Evolutionary conservation across 441 rosid genomes (phyloP).

Genomic region (Erysimum cheiri): DNA sequence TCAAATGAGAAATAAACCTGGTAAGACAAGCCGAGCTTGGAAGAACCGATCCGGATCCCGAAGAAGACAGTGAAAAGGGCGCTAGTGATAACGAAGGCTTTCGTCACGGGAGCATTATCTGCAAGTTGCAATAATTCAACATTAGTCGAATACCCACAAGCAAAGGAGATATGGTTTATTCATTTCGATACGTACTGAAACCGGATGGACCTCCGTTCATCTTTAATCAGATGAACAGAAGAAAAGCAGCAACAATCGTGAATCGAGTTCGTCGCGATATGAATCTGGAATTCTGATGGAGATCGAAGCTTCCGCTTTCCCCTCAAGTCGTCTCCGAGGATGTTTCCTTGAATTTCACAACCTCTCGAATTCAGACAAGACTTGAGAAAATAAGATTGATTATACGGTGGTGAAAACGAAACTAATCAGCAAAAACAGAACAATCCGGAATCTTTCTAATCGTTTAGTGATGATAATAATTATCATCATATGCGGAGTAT

Average conservation of each 20-base stretch:
- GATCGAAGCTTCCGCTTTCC: slow-evolving; percentile 3
- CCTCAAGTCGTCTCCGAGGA: slow-evolving; percentile 32
- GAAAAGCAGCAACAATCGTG: background rate
- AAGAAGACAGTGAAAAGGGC: slow-evolving; percentile 71
- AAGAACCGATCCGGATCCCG: slow-evolving; percentile 75
- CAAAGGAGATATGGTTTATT: background rate
- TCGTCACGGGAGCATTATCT: slow-evolving; percentile 92
- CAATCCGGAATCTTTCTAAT: slow-evolving; percentile 24
- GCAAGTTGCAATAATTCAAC: slow-evolving; percentile 15
- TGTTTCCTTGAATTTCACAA: slow-evolving; percentile 23
- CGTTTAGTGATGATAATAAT: background rate
- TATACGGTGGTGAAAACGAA: background rate
- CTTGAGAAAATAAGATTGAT: background rate
- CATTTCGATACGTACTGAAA: slow-evolving; percentile 62
- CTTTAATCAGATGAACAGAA: slow-evolving; percentile 46
- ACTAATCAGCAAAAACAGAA: background rate
- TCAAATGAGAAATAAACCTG: slow-evolving; percentile 51
- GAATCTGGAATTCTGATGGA: slow-evolving; percentile 24
- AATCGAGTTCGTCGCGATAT: slow-evolving; percentile 8
- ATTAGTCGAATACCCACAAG: slow-evolving; percentile 5
- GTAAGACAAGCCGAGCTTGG: slow-evolving; percentile 72
- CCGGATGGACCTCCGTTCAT: slow-evolving; percentile 99
- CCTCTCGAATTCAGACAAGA: slow-evolving; percentile 33
- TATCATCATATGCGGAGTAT: background rate
- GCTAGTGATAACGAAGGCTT: slow-evolving; percentile 60